A percentile compares a stretch with the other conserved stretches of the same genome.
Evolutionary conservation across 305 asterid genomes (phyloP).

Genomic region (Withania somnifera): DNA sequence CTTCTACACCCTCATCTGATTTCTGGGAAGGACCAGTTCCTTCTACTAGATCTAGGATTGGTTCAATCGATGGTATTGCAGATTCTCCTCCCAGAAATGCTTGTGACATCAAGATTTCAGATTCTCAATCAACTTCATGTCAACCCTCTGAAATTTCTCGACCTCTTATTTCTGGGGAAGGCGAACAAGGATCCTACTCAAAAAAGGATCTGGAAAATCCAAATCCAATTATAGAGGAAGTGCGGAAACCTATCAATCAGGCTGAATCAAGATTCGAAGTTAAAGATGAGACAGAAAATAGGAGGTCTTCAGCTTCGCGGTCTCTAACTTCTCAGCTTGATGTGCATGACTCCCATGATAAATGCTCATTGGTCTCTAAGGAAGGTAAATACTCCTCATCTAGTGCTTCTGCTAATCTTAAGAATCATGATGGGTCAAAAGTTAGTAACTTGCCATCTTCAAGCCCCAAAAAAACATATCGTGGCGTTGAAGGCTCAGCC

Average conservation of each 20-base stretch:
- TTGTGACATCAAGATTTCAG: conserved; percentile 14
- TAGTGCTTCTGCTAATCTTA: conserved; percentile 10
- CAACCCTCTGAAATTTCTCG: conserved; percentile 15
- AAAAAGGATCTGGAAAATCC: conserved; percentile 17
- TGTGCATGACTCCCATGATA: conserved; percentile 3
- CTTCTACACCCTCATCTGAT: conserved; percentile 47
- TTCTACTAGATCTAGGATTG: conserved; percentile 26
- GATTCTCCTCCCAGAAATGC: conserved; percentile 15
- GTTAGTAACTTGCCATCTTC: conserved; percentile 15
- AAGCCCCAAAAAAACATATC: conserved; percentile 14
- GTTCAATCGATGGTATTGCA: conserved; percentile 13
- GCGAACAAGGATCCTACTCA: conserved; percentile 13
- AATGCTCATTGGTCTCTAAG: conserved; percentile 3
- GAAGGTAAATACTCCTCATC: conserved; percentile 16
- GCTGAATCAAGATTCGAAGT: conserved; percentile 15
- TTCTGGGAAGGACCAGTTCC: conserved; percentile 57
- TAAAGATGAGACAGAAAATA: conserved; percentile 12
- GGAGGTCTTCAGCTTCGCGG: conserved; percentile 14
- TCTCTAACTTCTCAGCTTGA: conserved; percentile 14
- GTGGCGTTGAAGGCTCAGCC: conserved; percentile 13
- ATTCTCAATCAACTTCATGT: conserved; percentile 13
- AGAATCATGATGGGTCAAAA: conserved; percentile 11
- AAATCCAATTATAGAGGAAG: conserved; percentile 6
- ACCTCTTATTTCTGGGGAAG: conserved; percentile 7
- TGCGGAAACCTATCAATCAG: conserved; percentile 18